Base-by-base conservation (phyloP, 139 green algal species). In the Edaphochlamys debaryana region DNA sequence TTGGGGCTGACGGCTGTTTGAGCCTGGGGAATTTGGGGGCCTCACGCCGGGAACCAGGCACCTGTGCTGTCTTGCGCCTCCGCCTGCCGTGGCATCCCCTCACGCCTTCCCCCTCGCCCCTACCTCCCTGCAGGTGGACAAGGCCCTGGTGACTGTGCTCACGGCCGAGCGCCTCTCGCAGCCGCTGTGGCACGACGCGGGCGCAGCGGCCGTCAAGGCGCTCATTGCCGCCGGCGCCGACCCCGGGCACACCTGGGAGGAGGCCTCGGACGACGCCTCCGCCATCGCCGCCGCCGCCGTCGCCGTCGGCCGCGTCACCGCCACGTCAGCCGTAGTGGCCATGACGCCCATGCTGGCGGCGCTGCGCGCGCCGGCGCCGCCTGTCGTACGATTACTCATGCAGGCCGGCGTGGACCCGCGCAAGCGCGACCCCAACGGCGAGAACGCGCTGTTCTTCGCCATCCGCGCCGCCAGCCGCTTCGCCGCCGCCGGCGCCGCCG, bases 361-460 rank as follows among this genome's bases (percentile, higher is more conserved):
- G 75, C 75, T 81, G 22, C 60, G 32, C 27, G 75, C 75, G 32
- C 75, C 75, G 20, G 29, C 75, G 38, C 75, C 75, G 29, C 30
- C 40, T 29, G 30, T 71, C 1, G 75, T 60, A 48, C 30, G 30
- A n/a, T 11, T 41, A 42, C 60, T 81, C 40, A 40, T 81, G 20
- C 41, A 30, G 56, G 60, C 75, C 13, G 75, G 75, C 30, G 75
- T 60, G 17, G 75, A 81, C 38, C 30, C 60, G 32, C 34, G 75
- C 20, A 40, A 40, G n/a, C 30, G 40, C 30, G 60, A 71, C 27
- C 60, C 40, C 30, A 8, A 20, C 6, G 75, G 60, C 42, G 75
- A 81, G 60, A 81, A 81, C 60, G 56, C 75, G 17, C 41, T 81
- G 29, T 71, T 60, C 41, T 71, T 64, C 30, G 60, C 75, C 0